phyloP scores from a whole-genome alignment of 202 grass and related monocot species.

The Zoysia matrella region DNA sequence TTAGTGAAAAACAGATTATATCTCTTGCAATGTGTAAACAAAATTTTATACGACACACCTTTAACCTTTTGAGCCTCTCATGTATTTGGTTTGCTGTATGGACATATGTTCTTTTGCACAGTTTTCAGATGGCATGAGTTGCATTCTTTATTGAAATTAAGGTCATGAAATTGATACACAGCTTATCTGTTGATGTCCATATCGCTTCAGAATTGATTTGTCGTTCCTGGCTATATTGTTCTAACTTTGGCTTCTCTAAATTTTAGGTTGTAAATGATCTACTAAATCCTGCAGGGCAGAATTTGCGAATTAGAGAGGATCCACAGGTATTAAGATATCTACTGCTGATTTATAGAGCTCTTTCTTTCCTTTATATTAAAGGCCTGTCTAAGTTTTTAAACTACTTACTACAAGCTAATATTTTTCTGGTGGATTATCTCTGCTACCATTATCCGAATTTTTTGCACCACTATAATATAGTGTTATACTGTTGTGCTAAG shows the following conservation, averaged over 20 bases:
- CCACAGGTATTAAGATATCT: constrained; percentile 66
- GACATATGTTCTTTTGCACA: not conserved
- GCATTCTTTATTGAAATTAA: not conserved
- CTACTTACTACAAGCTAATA: constrained; percentile 25
- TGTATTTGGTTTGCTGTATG: not conserved
- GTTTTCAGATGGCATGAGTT: not conserved
- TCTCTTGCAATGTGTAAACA: not conserved
- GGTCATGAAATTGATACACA: not conserved
- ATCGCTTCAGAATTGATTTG: not conserved
- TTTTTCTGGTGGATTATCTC: constrained; percentile 29
- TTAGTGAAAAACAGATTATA: not conserved
- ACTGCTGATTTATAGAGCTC: constrained; percentile 14
- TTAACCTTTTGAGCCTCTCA: not conserved
- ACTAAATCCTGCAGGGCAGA: constrained; percentile 97
- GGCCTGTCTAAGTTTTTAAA: constrained; percentile 19
- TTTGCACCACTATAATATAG: constrained; percentile 1
- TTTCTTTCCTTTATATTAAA: constrained; percentile 14
- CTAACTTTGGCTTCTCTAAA: constrained; percentile 28
- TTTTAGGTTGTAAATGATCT: constrained; percentile 95
- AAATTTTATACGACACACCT: not conserved
- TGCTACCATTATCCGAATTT: not conserved
- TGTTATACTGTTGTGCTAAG: not conserved
- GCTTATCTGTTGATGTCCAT: not conserved
- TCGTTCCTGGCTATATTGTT: constrained; percentile 22
- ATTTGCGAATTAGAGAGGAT: constrained; percentile 98